Conservation (phyloP, 2,329 filamentous ascomycete species). For the Diaporthe sp. region DNA sequence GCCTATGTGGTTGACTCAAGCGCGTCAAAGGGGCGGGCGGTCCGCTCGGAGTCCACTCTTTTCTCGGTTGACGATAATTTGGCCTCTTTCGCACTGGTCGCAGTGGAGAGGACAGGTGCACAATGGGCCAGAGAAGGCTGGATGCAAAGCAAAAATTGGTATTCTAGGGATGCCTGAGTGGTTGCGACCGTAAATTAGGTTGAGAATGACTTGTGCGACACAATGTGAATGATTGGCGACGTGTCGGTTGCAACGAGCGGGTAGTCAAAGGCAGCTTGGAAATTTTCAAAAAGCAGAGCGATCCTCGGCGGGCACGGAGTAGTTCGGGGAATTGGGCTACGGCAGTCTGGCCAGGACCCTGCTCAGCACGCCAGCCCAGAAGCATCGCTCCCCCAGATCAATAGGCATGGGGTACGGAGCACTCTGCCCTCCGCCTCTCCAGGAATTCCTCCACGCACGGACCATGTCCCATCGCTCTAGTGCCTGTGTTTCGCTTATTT, state of each 20-base stretch:
- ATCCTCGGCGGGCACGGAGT: conserved; percentile 26
- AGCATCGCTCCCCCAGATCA: conserved; percentile 13
- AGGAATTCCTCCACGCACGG: background rate
- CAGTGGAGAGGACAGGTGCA: background rate
- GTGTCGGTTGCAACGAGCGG: conserved; percentile 10
- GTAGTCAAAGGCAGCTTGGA: conserved; percentile 26
- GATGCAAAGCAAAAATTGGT: background rate
- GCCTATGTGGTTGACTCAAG: conserved; percentile 23
- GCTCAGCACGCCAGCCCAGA: background rate
- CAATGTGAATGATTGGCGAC: conserved; percentile 8
- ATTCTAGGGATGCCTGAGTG: background rate
- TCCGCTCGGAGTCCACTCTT: conserved; percentile 25
- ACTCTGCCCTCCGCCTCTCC: background rate
- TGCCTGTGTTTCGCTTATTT: background rate
- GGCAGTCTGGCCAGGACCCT: background rate
- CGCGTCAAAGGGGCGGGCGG: conserved; percentile 6
- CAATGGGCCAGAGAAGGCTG: background rate
- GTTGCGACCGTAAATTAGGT: conserved; percentile 10
- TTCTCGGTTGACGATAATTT: conserved; percentile 21
- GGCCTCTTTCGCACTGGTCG: conserved; percentile 31
- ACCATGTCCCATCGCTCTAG: background rate
- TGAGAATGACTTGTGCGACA: conserved; percentile 30
- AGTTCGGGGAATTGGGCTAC: conserved; percentile 24
- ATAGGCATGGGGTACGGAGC: background rate
- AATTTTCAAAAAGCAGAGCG: conserved; percentile 31